These are phyloP conservation scores for Rosa lucieae DNA, from an alignment of 306 rosid species.

Conservation along the genomic window DNA sequence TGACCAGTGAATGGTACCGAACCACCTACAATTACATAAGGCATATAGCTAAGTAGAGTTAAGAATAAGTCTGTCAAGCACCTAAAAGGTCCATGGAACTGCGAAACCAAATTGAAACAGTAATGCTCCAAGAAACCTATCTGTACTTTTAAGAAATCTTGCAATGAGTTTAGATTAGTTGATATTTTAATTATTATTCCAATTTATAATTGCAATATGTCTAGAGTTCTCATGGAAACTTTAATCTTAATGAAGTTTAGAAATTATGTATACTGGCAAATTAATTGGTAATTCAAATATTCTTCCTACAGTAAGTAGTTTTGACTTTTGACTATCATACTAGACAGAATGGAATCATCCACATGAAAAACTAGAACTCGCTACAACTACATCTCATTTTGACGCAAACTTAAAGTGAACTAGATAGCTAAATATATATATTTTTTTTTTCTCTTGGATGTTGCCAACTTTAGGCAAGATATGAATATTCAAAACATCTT, in stretches of 20 bases:
- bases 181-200: background rate
- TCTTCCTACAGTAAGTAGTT: background rate
- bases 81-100: background rate
- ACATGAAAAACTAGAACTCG: background rate
- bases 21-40: slow-evolving; percentile 74
- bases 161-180: background rate
- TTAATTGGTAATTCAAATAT: background rate
- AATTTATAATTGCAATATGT: background rate
- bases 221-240: background rate
- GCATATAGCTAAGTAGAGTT: background rate
- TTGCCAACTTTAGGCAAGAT: background rate
- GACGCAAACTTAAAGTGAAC: slow-evolving; percentile 7
- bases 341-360: background rate
- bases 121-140: background rate
- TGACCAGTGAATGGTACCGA: slow-evolving; percentile 93
- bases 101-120: background rate
- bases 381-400: background rate
- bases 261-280: background rate
- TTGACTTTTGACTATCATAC: background rate
- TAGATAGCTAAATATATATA: background rate
- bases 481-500: background rate
- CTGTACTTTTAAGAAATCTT: background rate
- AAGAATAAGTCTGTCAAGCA: background rate
- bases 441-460: background rate
- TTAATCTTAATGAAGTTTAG: background rate